These are phyloP conservation scores for Phylloporus arenicola DNA, from an alignment of 768 basidiomycete species.

Conservation along the genomic window DNA sequence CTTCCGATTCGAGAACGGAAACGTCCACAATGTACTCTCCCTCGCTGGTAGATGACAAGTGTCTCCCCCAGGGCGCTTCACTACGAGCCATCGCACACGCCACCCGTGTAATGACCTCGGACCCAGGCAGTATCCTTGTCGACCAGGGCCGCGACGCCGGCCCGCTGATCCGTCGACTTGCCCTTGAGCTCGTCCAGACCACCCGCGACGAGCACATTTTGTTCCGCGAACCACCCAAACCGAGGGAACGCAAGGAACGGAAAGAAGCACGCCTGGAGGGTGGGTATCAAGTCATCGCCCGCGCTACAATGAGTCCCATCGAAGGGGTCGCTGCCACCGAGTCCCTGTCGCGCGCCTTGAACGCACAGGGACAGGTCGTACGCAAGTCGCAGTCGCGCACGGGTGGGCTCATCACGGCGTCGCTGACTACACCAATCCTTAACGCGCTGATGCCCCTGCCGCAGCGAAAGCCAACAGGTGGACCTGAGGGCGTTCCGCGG, in stretches of 20 bases:
- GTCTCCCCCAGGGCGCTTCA: conserved; percentile 53
- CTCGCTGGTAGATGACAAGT: conserved; percentile 25
- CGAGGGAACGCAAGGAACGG: conserved; percentile 43
- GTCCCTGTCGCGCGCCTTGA: conserved; percentile 44
- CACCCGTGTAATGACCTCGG: conserved; percentile 82
- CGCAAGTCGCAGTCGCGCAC: conserved; percentile 34
- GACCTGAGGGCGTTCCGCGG: conserved; percentile 19
- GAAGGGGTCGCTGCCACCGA: conserved; percentile 40
- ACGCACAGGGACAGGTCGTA: conserved; percentile 28
- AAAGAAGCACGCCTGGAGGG: conserved; percentile 26
- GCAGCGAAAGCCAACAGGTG: conserved; percentile 37
- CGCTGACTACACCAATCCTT: conserved; percentile 55
- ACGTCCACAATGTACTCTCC: conserved; percentile 27
- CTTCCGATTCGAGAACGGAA: conserved; percentile 20
- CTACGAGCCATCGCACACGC: conserved; percentile 76
- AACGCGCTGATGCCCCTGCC: conserved; percentile 54
- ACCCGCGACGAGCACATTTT: conserved; percentile 59
- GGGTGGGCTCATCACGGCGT: conserved; percentile 33
- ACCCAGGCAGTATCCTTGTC: conserved; percentile 66
- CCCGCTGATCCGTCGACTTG: conserved; percentile 55
- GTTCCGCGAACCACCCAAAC: conserved; percentile 34
- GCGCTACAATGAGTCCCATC: conserved; percentile 40
- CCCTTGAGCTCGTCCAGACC: conserved; percentile 60
- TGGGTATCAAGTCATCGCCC: conserved; percentile 30
- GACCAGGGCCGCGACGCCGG: conserved; percentile 65